Evolutionary conservation across 2,329 filamentous ascomycete species (phyloP).

Genomic region (Dactylellina sp.): DNA sequence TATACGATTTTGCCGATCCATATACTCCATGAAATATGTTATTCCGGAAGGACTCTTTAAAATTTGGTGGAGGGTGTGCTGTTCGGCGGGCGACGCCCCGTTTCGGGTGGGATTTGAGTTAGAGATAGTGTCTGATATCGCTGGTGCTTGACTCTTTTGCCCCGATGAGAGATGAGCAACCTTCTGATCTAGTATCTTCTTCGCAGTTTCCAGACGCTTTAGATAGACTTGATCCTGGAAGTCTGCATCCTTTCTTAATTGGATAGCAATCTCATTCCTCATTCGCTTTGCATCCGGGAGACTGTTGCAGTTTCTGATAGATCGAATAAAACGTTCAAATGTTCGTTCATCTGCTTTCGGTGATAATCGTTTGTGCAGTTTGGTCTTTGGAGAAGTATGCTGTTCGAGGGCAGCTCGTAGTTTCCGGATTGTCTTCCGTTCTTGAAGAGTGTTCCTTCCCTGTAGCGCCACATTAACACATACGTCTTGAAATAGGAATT

Average conservation of each 20-base stretch:
- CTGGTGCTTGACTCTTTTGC: slow-evolving; percentile 63
- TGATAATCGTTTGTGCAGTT: slow-evolving; percentile 77
- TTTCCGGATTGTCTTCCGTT: slow-evolving; percentile 92
- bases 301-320: slow-evolving; percentile 87
- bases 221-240: slow-evolving; percentile 85
- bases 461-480: slow-evolving; percentile 61
- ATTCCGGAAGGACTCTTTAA: slow-evolving; percentile 75
- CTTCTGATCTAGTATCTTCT: slow-evolving; percentile 87
- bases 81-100: slow-evolving; percentile 54
- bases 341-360: slow-evolving; percentile 88
- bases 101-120: slow-evolving; percentile 29
- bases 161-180: slow-evolving; percentile 82
- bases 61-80: slow-evolving; percentile 56
- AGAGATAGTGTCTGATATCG: slow-evolving; percentile 59
- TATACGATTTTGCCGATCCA: slow-evolving; percentile 91
- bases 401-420: slow-evolving; percentile 91
- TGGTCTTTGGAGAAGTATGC: slow-evolving; percentile 79
- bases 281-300: slow-evolving; percentile 92
- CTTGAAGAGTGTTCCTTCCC: slow-evolving; percentile 87
- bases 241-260: slow-evolving; percentile 87
- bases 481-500: neutral
- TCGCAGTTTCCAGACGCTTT: slow-evolving; percentile 89
- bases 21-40: slow-evolving; percentile 99
- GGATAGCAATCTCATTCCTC: slow-evolving; percentile 89
- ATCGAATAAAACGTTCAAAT: slow-evolving; percentile 93